These are phyloP conservation scores for Mycena rebaudengoi DNA, from an alignment of 768 basidiomycete genomes.

Conservation along the genomic window DNA sequence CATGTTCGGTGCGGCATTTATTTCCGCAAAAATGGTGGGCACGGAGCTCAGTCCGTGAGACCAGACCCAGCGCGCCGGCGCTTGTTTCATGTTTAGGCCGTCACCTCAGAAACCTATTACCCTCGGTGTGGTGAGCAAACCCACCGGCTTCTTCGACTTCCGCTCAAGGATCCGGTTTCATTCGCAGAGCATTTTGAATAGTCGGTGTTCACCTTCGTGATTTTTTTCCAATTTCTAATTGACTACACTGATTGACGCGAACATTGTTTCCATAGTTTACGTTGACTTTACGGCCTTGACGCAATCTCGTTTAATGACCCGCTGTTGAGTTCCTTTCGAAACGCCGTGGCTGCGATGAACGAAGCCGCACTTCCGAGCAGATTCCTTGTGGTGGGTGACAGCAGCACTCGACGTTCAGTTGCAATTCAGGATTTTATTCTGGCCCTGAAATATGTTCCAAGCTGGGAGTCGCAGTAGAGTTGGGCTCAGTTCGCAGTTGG, in stretches of 20 bases:
- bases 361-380: not conserved
- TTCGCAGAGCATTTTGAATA: not conserved
- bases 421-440: constrained; percentile 23
- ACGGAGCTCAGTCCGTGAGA: too few relatives aligned
- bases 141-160: too few relatives aligned
- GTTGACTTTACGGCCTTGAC: constrained; percentile 1
- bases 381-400: not conserved
- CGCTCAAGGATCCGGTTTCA: not conserved
- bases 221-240: not conserved
- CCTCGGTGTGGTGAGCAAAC: too few relatives aligned
- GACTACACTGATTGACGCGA: not conserved
- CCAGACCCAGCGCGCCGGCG: too few relatives aligned
- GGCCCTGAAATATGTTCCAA: constrained; percentile 28
- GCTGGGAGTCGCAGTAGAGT: constrained; percentile 20
- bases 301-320: not conserved
- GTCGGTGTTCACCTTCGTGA: not conserved
- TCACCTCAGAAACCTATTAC: not conserved
- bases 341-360: not conserved
- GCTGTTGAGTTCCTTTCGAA: not conserved
- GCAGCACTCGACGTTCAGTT: not conserved
- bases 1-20: too few relatives aligned
- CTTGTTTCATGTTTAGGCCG: not conserved
- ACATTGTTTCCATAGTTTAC: not conserved
- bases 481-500: not conserved
- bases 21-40: too few relatives aligned